Evolutionary conservation across 192 early-diverging fungal species (phyloP).

Genomic region (Backusella morwellensis): DNA sequence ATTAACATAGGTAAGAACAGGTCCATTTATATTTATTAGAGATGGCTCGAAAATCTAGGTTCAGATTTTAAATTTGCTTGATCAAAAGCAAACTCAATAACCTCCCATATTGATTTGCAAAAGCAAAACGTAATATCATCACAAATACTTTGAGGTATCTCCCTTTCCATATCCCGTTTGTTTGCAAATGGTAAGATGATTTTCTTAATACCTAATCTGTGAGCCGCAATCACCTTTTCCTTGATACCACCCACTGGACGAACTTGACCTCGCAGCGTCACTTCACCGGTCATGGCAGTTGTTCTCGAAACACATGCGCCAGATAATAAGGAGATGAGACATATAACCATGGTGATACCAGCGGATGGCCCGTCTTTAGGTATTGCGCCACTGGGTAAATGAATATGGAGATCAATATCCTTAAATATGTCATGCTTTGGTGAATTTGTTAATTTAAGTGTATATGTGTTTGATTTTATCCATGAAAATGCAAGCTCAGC

Average conservation of each 20-base stretch:
- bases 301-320: conserved; percentile 46
- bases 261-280: conserved; percentile 78
- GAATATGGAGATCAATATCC: conserved; percentile 70
- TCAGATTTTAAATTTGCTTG: not conserved
- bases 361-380: conserved; percentile 82
- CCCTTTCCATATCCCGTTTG: conserved; percentile 62
- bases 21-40: not conserved
- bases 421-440: conserved; percentile 10
- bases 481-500: conserved; percentile 71
- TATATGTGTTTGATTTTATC: conserved; percentile 64
- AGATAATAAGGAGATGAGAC: conserved; percentile 75
- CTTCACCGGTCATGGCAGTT: conserved; percentile 84
- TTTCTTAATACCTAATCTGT: conserved; percentile 66
- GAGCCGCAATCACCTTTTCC: conserved; percentile 82
- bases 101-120: conserved; percentile 59
- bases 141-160: conserved; percentile 67
- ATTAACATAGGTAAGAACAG: not conserved
- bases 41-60: not conserved
- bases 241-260: conserved; percentile 84
- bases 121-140: conserved; percentile 66
- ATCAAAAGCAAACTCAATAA: conserved; percentile 51
- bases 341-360: conserved; percentile 61
- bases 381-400: conserved; percentile 77
- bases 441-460: conserved; percentile 50
- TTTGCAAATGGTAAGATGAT: conserved; percentile 71